Conservation (phyloP, 805 yeast genomes). For the Kluyveromyces aestuarii region DNA sequence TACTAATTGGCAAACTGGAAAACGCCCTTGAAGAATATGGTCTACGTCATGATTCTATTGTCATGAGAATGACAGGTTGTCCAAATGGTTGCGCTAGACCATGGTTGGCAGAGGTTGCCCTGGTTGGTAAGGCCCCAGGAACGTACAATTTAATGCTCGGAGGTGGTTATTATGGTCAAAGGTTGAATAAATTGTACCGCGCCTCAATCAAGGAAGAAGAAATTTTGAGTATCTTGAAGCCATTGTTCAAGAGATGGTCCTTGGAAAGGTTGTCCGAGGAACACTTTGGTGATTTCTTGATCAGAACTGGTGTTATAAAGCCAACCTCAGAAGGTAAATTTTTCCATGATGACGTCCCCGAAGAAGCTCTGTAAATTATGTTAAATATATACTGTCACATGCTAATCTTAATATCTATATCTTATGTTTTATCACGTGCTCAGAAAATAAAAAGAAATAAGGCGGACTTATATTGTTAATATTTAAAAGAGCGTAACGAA, state of each 20-base stretch:
- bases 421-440: background rate
- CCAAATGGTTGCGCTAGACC: conserved; percentile 99
- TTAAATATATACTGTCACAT: background rate
- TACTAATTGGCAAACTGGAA: conserved; percentile 71
- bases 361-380: conserved; percentile 41
- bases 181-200: conserved; percentile 82
- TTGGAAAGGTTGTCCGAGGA: conserved; percentile 85
- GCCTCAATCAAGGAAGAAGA: conserved; percentile 88
- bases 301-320: conserved; percentile 79
- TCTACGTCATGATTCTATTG: conserved; percentile 85
- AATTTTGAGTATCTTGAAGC: conserved; percentile 64
- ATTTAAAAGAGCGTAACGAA: no score
- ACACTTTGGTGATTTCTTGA: conserved; percentile 89
- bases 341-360: conserved; percentile 91
- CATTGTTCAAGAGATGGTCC: conserved; percentile 91
- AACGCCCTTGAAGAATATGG: conserved; percentile 86
- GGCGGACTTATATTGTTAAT: background rate
- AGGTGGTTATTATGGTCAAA: conserved; percentile 90
- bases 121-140: conserved; percentile 91
- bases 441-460: background rate
- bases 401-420: no score
- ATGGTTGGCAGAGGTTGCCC: conserved; percentile 93
- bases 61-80: conserved; percentile 98
- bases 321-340: conserved; percentile 85
- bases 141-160: conserved; percentile 92